phyloP scores from a whole-genome alignment of 768 basidiomycete species.

The Lentinus brumalis region DNA sequence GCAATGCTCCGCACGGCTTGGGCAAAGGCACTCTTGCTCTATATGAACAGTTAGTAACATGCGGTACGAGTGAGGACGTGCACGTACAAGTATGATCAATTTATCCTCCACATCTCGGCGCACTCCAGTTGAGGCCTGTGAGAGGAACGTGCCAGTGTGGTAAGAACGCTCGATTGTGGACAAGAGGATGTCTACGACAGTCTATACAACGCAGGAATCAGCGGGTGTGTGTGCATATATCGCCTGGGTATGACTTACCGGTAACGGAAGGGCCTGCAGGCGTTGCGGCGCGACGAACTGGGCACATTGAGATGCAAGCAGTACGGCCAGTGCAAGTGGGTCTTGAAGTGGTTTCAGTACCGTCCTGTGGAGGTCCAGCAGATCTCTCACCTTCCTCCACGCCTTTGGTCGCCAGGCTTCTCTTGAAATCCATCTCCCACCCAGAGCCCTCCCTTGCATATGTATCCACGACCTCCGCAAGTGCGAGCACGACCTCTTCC shows the following conservation, averaged over 20 bases:
- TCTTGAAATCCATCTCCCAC: slow-evolving; percentile 72
- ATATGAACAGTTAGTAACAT: background rate
- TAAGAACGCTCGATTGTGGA: slow-evolving; percentile 59
- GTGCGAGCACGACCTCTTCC: slow-evolving; percentile 65
- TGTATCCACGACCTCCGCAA: slow-evolving; percentile 74
- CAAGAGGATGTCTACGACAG: slow-evolving; percentile 35
- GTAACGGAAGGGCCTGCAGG: slow-evolving; percentile 62
- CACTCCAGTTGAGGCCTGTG: slow-evolving; percentile 24
- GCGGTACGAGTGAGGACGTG: background rate
- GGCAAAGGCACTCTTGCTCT: slow-evolving; percentile 16
- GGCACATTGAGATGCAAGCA: slow-evolving; percentile 62
- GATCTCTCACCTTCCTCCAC: slow-evolving; percentile 34
- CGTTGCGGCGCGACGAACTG: slow-evolving; percentile 55
- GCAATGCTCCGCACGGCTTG: slow-evolving; percentile 20
- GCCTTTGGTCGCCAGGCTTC: slow-evolving; percentile 44
- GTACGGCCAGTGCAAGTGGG: slow-evolving; percentile 30
- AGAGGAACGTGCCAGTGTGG: slow-evolving; percentile 55
- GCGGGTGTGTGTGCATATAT: background rate
- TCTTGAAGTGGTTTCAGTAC: slow-evolving; percentile 17
- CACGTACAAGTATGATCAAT: slow-evolving; percentile 20
- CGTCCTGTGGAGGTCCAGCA: background rate
- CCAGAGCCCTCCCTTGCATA: slow-evolving; percentile 38
- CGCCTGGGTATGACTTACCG: slow-evolving; percentile 31
- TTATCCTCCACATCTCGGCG: slow-evolving; percentile 21
- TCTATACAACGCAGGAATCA: slow-evolving; percentile 25